Base-by-base conservation (phyloP, 805 yeast genomes). In the Barnettozyma siamensis region DNA sequence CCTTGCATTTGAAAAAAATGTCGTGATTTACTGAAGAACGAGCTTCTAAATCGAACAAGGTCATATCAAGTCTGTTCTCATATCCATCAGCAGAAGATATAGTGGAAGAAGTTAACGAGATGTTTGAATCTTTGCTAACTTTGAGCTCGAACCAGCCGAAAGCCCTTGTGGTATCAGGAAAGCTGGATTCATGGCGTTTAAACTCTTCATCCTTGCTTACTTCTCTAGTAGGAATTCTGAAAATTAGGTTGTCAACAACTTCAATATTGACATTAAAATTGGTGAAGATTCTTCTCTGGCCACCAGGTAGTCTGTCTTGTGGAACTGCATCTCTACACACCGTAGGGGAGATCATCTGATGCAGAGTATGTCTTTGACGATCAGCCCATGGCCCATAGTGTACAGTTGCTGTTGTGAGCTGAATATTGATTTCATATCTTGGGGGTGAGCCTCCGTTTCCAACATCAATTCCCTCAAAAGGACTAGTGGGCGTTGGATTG, bases 321-420 rank as follows among this genome's bases (percentile, higher is more conserved):
- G 78, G 73, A 10, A 53, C 51, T 3, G 78, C 62, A 51, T 88
- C 86, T 35, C 80, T 62, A 20, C 83, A 75, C 5, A 78, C 57
- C 0, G 72, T 58, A 0, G 99, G 99, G 42, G 83, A 76, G 19
- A 93, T 64, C 62, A 80, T 64, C 13, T 67, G 62, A 42, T 82
- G 88, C 9, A 89, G 53, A 2, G 79, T 73, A 2, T 69, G 69
- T 15, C 95, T 60, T 59, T 93, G 95, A 29, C 91, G 76, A 44
- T 93, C 95, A 0, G 96, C 85, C 96, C 97, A 91, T 0, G 99
- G 95, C 0, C 99, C 99, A 56, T 87, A 89, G 50, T 82, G 82
- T 1, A 88, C 63, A 0, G 85, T 79, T 0, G 88, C 78, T 41
- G 75, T 72, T 2, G 73, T 68, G 2, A 87, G 48, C 12, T 67